Conservation (phyloP, 805 yeast species). For the Soucietia sequanensis region DNA sequence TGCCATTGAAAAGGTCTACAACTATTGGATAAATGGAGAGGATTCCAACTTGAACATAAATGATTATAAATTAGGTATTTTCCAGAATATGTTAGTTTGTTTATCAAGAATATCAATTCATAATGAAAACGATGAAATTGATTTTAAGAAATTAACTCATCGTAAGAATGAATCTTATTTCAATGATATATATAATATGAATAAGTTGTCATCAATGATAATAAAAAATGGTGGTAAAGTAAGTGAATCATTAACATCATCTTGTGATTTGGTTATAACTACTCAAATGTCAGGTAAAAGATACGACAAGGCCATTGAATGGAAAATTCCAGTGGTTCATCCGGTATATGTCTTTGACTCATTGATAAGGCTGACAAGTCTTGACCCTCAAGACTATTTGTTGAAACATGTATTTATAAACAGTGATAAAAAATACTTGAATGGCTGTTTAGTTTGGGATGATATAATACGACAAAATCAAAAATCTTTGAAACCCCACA, state of each 20-base stretch:
- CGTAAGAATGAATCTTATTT: neutral
- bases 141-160: neutral
- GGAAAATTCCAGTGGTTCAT: slow-evolving; percentile 52
- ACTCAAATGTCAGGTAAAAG: slow-evolving; percentile 51
- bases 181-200: slow-evolving; percentile 15
- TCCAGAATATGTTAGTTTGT: slow-evolving; percentile 46
- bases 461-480: slow-evolving; percentile 11
- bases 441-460: slow-evolving; percentile 40
- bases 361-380: slow-evolving; percentile 41
- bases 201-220: slow-evolving; percentile 33
- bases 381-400: slow-evolving; percentile 41
- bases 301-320: slow-evolving; percentile 50
- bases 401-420: slow-evolving; percentile 18
- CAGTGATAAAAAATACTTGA: slow-evolving; percentile 11
- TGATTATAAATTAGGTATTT: slow-evolving; percentile 37
- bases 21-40: slow-evolving; percentile 54
- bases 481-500: slow-evolving; percentile 7
- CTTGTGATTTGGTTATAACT: slow-evolving; percentile 47
- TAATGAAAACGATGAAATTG: slow-evolving; percentile 1
- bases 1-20: slow-evolving; percentile 43
- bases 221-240: slow-evolving; percentile 48
- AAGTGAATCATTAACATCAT: slow-evolving; percentile 48
- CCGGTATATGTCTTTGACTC: slow-evolving; percentile 52
- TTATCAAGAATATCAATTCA: slow-evolving; percentile 36
- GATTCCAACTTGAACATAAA: slow-evolving; percentile 26